These are phyloP conservation scores for Metschnikowia sp. DNA, from an alignment of 805 yeast species.

Conservation along the genomic window DNA sequence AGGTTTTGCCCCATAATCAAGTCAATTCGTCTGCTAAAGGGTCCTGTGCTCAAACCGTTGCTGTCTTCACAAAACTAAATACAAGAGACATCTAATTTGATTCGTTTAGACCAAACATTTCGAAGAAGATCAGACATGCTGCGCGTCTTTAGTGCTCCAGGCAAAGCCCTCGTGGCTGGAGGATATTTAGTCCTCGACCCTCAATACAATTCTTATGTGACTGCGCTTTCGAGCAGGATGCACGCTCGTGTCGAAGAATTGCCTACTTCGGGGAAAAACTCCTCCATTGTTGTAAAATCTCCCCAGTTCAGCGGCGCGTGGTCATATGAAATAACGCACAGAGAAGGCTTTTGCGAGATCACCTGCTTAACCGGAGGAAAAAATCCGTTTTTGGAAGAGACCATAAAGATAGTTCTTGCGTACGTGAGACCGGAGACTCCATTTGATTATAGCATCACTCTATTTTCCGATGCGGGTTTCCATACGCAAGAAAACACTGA, in stretches of 20 bases:
- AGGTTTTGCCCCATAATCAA: too few species aligned
- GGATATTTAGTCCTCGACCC: conserved; percentile 91
- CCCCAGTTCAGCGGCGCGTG: conserved; percentile 81
- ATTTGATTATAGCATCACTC: conserved; percentile 44
- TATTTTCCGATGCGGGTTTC: conserved; percentile 84
- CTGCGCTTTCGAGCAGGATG: conserved; percentile 88
- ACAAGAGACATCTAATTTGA: too few species aligned
- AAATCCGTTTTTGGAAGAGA: conserved; percentile 76
- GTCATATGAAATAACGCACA: conserved; percentile 42
- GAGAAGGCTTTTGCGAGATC: conserved; percentile 1
- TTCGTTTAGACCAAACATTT: too few species aligned
- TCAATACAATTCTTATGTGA: conserved; percentile 67
- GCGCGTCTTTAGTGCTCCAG: conserved; percentile 84
- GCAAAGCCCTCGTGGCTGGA: conserved; percentile 91
- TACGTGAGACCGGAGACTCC: conserved; percentile 42
- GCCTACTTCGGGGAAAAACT: conserved; percentile 10
- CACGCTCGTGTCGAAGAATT: conserved; percentile 54
- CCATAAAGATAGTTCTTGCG: conserved; percentile 51
- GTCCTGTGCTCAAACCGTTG: too few species aligned
- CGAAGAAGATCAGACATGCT: conserved; percentile 8
- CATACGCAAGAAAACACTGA: conserved; percentile 66
- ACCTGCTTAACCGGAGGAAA: conserved; percentile 20
- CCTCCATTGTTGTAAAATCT: conserved; percentile 49
- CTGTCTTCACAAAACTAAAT: too few species aligned
- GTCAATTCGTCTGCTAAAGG: too few species aligned